Evolutionary conservation across 176 grass and related monocot genomes (phyloP).

Genomic region (Alopecurus myosuroides): DNA sequence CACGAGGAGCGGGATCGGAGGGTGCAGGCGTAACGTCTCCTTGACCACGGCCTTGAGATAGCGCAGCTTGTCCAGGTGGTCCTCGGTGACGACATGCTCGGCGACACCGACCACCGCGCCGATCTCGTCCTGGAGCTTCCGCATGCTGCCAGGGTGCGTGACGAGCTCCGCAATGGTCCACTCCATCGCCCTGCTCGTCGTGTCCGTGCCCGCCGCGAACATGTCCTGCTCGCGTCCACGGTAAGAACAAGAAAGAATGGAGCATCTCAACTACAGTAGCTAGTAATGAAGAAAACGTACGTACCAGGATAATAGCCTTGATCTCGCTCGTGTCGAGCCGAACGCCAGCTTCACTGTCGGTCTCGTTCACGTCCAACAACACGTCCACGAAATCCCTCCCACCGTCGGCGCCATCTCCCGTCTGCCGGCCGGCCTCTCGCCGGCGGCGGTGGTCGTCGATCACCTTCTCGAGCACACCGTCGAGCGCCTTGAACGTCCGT

Average conservation of each 20-base stretch:
- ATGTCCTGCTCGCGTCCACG: constrained; percentile 1
- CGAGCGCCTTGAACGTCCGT: neutral
- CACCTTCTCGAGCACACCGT: constrained; percentile 11
- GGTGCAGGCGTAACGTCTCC: constrained; percentile 32
- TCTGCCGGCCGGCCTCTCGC: neutral
- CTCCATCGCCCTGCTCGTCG: constrained; percentile 3
- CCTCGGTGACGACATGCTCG: constrained; percentile 11
- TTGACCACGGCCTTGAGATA: constrained; percentile 27
- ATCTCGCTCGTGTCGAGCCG: neutral
- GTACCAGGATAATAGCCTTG: constrained; percentile 11
- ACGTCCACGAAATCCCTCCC: neutral
- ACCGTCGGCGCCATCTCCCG: neutral
- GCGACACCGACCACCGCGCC: neutral
- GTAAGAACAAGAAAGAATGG: neutral
- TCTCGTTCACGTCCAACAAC: neutral
- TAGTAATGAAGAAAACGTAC: neutral
- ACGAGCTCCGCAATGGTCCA: constrained; percentile 43
- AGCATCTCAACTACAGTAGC: neutral
- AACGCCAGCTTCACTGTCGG: neutral
- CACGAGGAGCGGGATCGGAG: constrained; percentile 25
- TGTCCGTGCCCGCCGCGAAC: constrained; percentile 15
- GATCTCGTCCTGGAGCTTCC: constrained; percentile 28
- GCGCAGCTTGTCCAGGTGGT: neutral
- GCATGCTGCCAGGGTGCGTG: constrained; percentile 6
- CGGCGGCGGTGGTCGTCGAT: constrained; percentile 11